Conservation (phyloP, 2,329 filamentous ascomycete genomes). For the Colletotrichum sp. region DNA sequence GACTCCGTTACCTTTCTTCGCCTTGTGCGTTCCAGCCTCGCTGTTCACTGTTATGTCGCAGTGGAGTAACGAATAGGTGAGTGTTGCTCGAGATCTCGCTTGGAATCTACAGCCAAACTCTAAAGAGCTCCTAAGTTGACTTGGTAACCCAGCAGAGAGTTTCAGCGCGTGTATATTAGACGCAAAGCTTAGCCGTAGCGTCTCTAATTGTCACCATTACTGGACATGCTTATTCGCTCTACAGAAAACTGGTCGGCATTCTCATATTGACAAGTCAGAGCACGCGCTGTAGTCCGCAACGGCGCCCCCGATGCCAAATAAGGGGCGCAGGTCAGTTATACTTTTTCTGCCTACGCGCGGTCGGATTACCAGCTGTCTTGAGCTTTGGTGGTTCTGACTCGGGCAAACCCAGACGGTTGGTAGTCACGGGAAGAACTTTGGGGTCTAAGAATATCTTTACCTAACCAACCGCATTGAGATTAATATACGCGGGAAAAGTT, state of each 20-base stretch:
- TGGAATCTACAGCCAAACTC: not conserved
- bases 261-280: fast-evolving
- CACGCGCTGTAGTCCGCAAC: not conserved
- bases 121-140: fast-evolving
- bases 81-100: not conserved
- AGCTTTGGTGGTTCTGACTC: not conserved
- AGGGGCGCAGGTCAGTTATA: not conserved
- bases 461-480: not conserved
- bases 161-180: not conserved
- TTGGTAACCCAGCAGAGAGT: not conserved
- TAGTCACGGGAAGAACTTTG: not conserved
- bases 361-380: not conserved
- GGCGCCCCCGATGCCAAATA: not conserved
- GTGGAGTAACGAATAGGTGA: not conserved
- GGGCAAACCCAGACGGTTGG: not conserved
- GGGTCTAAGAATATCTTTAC: not conserved
- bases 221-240: not conserved
- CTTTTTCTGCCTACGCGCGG: not conserved
- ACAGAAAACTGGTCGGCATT: too few relatives aligned
- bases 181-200: not conserved
- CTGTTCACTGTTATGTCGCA: fast-evolving
- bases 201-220: not conserved
- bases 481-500: not conserved
- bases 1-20: not conserved
- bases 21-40: not conserved